Conservation (phyloP, 306 rosid genomes). For the Heteromeles arbutifolia region DNA sequence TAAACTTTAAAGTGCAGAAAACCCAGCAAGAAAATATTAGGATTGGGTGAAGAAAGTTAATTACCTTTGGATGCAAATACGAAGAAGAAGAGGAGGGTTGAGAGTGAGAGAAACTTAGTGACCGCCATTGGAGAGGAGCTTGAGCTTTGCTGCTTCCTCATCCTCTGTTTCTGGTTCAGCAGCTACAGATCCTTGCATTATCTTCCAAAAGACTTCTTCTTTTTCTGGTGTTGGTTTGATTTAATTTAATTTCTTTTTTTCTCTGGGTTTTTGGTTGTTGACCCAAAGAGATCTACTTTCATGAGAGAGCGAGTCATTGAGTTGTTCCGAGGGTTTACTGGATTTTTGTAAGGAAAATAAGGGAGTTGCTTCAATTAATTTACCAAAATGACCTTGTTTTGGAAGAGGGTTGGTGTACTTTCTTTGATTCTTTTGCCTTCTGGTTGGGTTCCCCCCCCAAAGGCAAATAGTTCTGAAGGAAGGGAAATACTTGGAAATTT, state of each 20-base stretch:
- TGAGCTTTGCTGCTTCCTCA: slow-evolving; percentile 39
- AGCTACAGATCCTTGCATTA: slow-evolving; percentile 66
- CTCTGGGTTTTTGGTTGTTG: slow-evolving; percentile 21
- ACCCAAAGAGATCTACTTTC: neutral
- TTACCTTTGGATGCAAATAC: slow-evolving; percentile 35
- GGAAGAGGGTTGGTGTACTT: neutral
- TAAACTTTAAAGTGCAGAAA: neutral
- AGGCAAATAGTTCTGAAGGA: neutral
- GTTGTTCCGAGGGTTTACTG: neutral
- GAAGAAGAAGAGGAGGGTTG: slow-evolving; percentile 7
- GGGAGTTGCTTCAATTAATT: slow-evolving; percentile 3
- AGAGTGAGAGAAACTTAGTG: slow-evolving; percentile 29
- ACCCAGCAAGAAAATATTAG: neutral
- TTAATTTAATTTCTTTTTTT: neutral
- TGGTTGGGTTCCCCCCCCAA: neutral
- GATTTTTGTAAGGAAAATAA: neutral
- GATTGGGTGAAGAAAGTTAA: neutral
- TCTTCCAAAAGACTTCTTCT: slow-evolving; percentile 16
- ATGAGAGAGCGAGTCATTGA: neutral
- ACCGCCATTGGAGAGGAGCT: slow-evolving; percentile 49
- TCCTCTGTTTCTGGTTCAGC: slow-evolving; percentile 46
- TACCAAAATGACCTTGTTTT: slow-evolving; percentile 27
- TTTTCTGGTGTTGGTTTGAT: neutral
- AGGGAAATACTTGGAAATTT: neutral
- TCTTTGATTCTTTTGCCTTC: slow-evolving; percentile 13